A percentile compares a stretch with the other conserved stretches of the same genome.
Conservation (phyloP, 805 yeast species). For the Sugiyamaella boreocaroliniensis region DNA sequence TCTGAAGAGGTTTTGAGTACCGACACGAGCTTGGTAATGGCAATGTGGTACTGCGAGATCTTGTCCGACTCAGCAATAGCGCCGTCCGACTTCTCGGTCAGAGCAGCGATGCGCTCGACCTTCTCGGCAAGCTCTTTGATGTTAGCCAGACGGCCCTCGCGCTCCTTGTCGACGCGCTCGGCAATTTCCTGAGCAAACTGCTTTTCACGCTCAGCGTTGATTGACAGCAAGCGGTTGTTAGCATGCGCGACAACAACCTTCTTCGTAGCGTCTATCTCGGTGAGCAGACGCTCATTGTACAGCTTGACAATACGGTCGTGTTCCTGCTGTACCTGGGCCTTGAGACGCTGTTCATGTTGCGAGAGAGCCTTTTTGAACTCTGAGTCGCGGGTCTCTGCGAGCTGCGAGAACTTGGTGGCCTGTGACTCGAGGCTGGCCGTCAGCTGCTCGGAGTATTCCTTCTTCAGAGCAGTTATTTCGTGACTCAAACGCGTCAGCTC, state of each 20-base stretch:
- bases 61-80: conserved; percentile 35
- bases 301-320: conserved; percentile 53
- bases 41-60: conserved; percentile 38
- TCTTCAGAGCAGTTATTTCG: conserved; percentile 16
- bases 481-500: conserved; percentile 20
- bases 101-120: conserved; percentile 48
- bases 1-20: conserved; percentile 36
- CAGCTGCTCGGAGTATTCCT: conserved; percentile 18
- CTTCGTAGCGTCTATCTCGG: conserved; percentile 64
- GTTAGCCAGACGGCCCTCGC: conserved; percentile 70
- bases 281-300: conserved; percentile 48
- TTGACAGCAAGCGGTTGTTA: conserved; percentile 61
- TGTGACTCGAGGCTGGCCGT: conserved; percentile 25
- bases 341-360: conserved; percentile 48
- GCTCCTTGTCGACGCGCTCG: conserved; percentile 59
- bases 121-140: conserved; percentile 53
- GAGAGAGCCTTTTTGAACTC: conserved; percentile 29
- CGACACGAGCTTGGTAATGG: conserved; percentile 38
- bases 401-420: conserved; percentile 27
- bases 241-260: conserved; percentile 62
- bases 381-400: conserved; percentile 19
- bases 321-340: conserved; percentile 55
- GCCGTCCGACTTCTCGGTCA: conserved; percentile 34
- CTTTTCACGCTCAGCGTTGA: conserved; percentile 61
- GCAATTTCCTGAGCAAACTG: conserved; percentile 54